These are phyloP conservation scores for Cruciata laevipes DNA, from an alignment of 257 asterid species.

Conservation along the genomic window DNA sequence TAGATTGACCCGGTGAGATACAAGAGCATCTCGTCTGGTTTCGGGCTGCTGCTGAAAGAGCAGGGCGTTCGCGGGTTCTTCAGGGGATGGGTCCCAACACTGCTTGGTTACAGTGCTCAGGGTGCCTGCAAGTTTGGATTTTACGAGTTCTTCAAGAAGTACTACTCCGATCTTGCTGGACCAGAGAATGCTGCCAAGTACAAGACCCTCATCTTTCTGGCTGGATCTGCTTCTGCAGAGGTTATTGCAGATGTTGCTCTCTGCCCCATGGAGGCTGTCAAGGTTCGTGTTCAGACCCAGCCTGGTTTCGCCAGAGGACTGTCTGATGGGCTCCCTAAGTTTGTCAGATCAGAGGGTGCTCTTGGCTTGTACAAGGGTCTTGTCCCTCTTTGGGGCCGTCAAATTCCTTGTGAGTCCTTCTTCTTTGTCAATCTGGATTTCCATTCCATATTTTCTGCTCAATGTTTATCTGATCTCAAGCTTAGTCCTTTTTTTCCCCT, in stretches of 20 bases:
- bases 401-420: constrained; percentile 71
- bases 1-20: constrained; percentile 74
- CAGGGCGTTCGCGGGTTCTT: constrained; percentile 71
- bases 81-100: constrained; percentile 80
- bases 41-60: constrained; percentile 50
- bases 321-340: constrained; percentile 78
- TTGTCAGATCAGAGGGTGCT: constrained; percentile 53
- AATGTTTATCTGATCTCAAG: too few relatives aligned
- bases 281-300: constrained; percentile 83
- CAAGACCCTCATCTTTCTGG: constrained; percentile 75
- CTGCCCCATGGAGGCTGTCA: constrained; percentile 82
- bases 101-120: constrained; percentile 78
- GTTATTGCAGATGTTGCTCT: constrained; percentile 72
- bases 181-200: constrained; percentile 67
- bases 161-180: constrained; percentile 73
- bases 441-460: too few relatives aligned
- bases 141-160: constrained; percentile 72
- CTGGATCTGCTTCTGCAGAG: constrained; percentile 89
- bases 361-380: constrained; percentile 76
- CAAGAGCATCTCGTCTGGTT: constrained; percentile 61
- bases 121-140: constrained; percentile 82
- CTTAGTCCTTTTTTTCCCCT: too few relatives aligned
- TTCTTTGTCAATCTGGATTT: too few relatives aligned
- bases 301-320: constrained; percentile 78
- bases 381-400: constrained; percentile 90